Evolutionary conservation across 2,329 filamentous ascomycete genomes (phyloP).

Genomic region (Neonectria sp.): DNA sequence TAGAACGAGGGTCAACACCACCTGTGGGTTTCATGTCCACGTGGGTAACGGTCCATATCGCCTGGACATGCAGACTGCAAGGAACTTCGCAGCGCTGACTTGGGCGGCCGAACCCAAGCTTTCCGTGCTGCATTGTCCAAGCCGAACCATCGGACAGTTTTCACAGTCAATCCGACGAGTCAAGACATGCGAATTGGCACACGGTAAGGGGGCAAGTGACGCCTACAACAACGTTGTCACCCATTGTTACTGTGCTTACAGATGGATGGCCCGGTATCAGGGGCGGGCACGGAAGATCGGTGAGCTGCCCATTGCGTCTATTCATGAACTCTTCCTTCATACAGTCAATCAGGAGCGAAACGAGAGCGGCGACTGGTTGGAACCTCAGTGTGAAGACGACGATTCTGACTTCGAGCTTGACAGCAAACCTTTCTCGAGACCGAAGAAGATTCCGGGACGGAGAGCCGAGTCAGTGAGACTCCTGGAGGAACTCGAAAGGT

Average conservation of each 20-base stretch:
- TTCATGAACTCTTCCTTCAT: neutral
- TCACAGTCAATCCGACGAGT: slow-evolving; percentile 34
- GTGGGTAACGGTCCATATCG: slow-evolving; percentile 52
- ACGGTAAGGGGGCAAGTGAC: slow-evolving; percentile 15
- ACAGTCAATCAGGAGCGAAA: neutral
- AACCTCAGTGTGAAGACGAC: slow-evolving; percentile 30
- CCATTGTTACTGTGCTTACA: neutral
- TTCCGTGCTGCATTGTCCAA: slow-evolving; percentile 54
- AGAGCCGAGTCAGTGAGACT: neutral
- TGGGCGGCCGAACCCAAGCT: slow-evolving; percentile 56
- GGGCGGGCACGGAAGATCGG: slow-evolving; percentile 46
- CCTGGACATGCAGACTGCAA: slow-evolving; percentile 48
- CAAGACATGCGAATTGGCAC: slow-evolving; percentile 9
- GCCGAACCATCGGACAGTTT: slow-evolving; percentile 39
- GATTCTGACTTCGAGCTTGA: slow-evolving; percentile 33
- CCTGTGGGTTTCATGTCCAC: slow-evolving; percentile 56
- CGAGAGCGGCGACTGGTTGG: neutral
- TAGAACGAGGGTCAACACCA: slow-evolving; percentile 51
- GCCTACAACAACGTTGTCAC: neutral
- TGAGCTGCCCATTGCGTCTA: slow-evolving; percentile 36
- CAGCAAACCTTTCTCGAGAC: slow-evolving; percentile 36
- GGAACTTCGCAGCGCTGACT: slow-evolving; percentile 51
- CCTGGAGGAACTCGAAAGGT: neutral
- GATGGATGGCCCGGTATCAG: slow-evolving; percentile 30
- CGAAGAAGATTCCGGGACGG: slow-evolving; percentile 20